Percentiles rank a stretch among this genome's conserved stretches.
These are phyloP conservation scores for Ceratobasidium sp. DNA, from an alignment of 1,284 basidiomycete species.

Conservation along the genomic window DNA sequence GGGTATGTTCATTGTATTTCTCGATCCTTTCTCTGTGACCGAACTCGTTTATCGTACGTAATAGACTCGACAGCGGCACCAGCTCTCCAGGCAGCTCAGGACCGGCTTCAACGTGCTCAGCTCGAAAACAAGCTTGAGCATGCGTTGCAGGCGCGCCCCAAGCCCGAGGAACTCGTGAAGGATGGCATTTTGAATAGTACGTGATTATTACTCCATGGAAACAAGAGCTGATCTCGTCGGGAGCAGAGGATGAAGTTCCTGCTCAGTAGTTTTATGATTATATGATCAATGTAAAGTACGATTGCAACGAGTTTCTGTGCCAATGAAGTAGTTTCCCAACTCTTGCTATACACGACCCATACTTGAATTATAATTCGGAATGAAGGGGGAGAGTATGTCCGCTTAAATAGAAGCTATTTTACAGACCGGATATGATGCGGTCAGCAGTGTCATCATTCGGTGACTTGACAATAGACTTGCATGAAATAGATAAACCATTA, in stretches of 20 bases:
- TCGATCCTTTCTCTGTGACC: neutral
- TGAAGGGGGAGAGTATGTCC: neutral
- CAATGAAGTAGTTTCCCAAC: conserved; percentile 15
- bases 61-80: conserved; percentile 75
- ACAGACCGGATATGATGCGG: neutral
- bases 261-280: conserved; percentile 13
- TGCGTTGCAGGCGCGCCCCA: conserved; percentile 68
- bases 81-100: conserved; percentile 68
- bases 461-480: neutral
- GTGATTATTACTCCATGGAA: conserved; percentile 42
- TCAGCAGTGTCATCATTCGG: neutral
- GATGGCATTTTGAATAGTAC: conserved; percentile 71
- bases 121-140: conserved; percentile 76
- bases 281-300: neutral
- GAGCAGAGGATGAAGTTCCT: conserved; percentile 45
- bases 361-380: neutral
- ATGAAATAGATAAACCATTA: neutral
- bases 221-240: neutral
- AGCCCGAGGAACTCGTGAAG: conserved; percentile 72
- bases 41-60: neutral
- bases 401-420: conserved; percentile 13
- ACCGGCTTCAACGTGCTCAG: conserved; percentile 70
- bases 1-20: conserved; percentile 53
- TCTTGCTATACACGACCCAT: neutral
- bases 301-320: neutral